These are phyloP conservation scores for Ophiostoma perfectum DNA, from an alignment of 2,329 filamentous ascomycete species.

Conservation along the genomic window DNA sequence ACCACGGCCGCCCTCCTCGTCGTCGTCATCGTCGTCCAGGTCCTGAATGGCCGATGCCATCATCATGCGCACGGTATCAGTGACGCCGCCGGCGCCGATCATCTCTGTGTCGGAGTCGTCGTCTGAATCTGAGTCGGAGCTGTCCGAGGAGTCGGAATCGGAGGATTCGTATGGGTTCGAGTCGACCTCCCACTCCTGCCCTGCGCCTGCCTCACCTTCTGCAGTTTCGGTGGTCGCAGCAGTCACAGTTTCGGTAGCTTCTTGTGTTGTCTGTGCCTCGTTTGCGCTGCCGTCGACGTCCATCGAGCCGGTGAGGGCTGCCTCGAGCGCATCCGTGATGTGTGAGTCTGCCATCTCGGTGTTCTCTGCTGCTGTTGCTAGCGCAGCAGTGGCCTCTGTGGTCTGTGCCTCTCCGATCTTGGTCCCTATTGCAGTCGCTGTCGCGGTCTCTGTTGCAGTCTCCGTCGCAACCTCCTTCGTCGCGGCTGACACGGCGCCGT, in stretches of 20 bases:
- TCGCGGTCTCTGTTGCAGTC: neutral
- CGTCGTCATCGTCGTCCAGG: slow-evolving; percentile 38
- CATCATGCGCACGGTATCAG: slow-evolving; percentile 76
- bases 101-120: slow-evolving; percentile 61
- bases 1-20: slow-evolving; percentile 29
- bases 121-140: slow-evolving; percentile 52
- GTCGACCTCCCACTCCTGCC: slow-evolving; percentile 72
- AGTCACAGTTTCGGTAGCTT: neutral
- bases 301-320: slow-evolving; percentile 27
- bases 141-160: slow-evolving; percentile 17
- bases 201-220: neutral
- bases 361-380: slow-evolving; percentile 10
- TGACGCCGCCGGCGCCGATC: slow-evolving; percentile 64
- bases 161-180: slow-evolving; percentile 69
- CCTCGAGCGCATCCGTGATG: slow-evolving; percentile 29
- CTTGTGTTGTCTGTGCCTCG: neutral
- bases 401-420: neutral
- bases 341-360: slow-evolving; percentile 17
- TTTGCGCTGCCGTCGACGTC: slow-evolving; percentile 21
- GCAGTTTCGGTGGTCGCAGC: neutral
- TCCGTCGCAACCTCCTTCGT: neutral
- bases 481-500: neutral
- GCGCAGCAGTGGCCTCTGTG: neutral
- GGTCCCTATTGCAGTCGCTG: neutral
- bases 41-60: slow-evolving; percentile 76